phyloP scores from a whole-genome alignment of 179 eudicot species.

The Beta lomatogona region DNA sequence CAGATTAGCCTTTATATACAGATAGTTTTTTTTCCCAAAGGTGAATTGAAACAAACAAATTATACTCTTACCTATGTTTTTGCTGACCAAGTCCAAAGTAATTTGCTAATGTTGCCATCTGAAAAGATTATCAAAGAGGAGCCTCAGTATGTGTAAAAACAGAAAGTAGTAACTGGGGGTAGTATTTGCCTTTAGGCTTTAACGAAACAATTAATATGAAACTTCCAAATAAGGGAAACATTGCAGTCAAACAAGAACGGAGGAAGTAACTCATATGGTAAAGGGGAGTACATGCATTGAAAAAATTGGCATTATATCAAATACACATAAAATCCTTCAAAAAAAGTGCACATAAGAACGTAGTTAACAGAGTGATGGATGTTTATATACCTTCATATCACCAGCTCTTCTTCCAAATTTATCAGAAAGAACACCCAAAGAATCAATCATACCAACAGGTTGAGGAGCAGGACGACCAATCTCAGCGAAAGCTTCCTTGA shows the following conservation, averaged over 20 bases:
- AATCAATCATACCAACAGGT: slow-evolving; percentile 73
- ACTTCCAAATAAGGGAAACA: no score
- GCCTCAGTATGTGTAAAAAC: neutral
- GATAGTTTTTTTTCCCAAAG: neutral
- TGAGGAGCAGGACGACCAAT: slow-evolving; percentile 63
- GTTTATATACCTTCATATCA: slow-evolving; percentile 74
- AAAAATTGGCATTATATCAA: no score
- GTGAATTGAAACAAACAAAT: neutral
- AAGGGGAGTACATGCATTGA: no score
- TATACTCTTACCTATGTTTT: slow-evolving; percentile 64
- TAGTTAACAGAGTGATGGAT: neutral
- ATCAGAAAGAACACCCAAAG: slow-evolving; percentile 65
- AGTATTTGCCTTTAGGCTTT: no score
- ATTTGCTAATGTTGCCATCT: slow-evolving; percentile 93
- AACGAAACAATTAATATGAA: no score
- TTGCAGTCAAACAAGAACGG: no score
- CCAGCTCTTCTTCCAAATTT: slow-evolving; percentile 97
- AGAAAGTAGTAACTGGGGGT: no score
- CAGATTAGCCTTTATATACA: neutral
- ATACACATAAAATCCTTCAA: no score
- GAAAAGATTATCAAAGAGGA: neutral
- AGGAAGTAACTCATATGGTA: no score
- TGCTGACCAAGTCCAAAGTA: slow-evolving; percentile 94
- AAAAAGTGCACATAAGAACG: no score
- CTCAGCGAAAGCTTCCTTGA: slow-evolving; percentile 73